These are phyloP conservation scores for Parascedosporium putredinis DNA, from an alignment of 2,329 filamentous ascomycete genomes.

Conservation along the genomic window DNA sequence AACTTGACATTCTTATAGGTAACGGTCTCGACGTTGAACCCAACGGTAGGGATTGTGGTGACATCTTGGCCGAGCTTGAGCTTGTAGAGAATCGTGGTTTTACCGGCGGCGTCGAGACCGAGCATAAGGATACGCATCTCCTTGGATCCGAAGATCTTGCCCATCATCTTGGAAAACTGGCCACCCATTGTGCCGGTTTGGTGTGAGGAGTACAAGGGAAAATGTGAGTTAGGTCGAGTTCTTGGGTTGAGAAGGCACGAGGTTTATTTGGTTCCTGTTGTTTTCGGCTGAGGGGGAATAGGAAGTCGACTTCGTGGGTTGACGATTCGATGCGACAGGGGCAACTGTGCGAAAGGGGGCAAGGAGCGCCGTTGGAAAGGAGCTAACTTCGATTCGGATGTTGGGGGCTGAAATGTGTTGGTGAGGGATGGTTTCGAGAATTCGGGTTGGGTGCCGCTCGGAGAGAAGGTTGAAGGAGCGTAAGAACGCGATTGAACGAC, in stretches of 20 bases:
- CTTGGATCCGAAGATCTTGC: constrained; percentile 98
- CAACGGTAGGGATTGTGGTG: constrained; percentile 95
- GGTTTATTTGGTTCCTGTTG: too few species aligned
- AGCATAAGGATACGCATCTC: constrained; percentile 99
- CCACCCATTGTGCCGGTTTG: constrained; percentile 63
- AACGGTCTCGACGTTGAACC: constrained; percentile 98
- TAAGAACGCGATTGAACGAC: neutral
- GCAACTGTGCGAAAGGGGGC: neutral
- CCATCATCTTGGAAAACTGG: constrained; percentile 90
- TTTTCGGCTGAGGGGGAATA: too few species aligned
- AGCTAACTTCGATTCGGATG: too few species aligned
- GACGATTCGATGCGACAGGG: constrained; percentile 6
- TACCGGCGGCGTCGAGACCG: constrained; percentile 93
- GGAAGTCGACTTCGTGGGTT: too few species aligned
- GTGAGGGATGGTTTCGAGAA: neutral
- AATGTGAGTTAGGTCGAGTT: too few species aligned
- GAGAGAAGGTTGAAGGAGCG: neutral
- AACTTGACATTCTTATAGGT: constrained; percentile 99
- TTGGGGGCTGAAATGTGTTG: too few species aligned
- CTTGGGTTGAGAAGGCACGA: too few species aligned
- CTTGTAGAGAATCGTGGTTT: constrained; percentile 99
- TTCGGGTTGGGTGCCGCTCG: neutral
- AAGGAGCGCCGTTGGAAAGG: too few species aligned
- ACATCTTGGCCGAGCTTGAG: constrained; percentile 97
- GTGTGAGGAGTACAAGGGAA: too few species aligned